Conservation (phyloP, 2,329 filamentous ascomycete species). For the Cordyceps cicadae region DNA sequence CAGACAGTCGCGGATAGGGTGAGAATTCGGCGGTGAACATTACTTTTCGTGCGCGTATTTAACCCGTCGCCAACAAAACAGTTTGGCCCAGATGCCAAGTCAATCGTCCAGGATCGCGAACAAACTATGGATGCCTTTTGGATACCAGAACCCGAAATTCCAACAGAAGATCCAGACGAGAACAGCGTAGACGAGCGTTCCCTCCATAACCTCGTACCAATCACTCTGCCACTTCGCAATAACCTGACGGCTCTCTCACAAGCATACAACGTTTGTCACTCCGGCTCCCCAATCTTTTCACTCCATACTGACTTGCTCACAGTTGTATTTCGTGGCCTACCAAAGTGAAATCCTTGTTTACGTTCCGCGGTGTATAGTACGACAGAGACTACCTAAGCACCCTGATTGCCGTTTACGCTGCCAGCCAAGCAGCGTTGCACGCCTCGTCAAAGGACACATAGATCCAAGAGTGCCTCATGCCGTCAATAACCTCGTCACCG, state of each 20-base stretch:
- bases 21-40: constrained; percentile 12
- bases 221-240: constrained; percentile 35
- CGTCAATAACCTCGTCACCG: constrained; percentile 61
- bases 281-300: neutral
- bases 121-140: constrained; percentile 19
- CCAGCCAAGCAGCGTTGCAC: constrained; percentile 31
- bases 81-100: constrained; percentile 30
- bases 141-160: constrained; percentile 18
- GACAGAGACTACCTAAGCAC: constrained; percentile 38
- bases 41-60: neutral
- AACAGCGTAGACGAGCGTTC: neutral
- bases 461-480: constrained; percentile 46
- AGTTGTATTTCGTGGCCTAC: constrained; percentile 55
- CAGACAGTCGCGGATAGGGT: constrained; percentile 32
- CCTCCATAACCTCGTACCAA: neutral
- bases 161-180: constrained; percentile 15
- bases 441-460: constrained; percentile 42
- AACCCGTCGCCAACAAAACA: constrained; percentile 14
- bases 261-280: constrained; percentile 39
- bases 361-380: constrained; percentile 36
- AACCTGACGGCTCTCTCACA: constrained; percentile 53
- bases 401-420: constrained; percentile 45
- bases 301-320: constrained; percentile 7
- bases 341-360: constrained; percentile 50
- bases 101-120: constrained; percentile 28